Base-by-base conservation (phyloP, 805 yeast species). In the Ogataea ramenticola region DNA sequence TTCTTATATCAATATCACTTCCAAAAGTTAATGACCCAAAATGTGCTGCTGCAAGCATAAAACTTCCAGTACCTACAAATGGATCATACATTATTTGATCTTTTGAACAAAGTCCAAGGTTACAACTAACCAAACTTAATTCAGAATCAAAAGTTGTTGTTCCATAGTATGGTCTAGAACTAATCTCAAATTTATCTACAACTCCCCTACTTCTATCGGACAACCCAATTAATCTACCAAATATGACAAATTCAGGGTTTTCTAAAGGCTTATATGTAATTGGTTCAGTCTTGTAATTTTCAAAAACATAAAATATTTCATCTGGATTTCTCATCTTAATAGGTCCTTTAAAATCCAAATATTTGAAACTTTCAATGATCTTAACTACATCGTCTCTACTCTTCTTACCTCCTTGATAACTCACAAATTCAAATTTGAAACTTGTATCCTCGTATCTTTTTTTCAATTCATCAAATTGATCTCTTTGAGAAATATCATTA, bases 111-210 rank as follows among this genome's bases (percentile, higher is more conserved):
- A 85, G 89, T 0, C 86, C 96, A 42, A 93, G 72, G 56, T 91
- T 93, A 55, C 96, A 86, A 27, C 95, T 83, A 15, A 90, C 83
- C 39, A 93, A 65, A 0, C 97, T 80, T 47, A 93, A 67, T 58
- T 93, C 98, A 1, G 96, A 95, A 53, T 93, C 99, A 64, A 93
- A 93, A 16, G 96, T 87, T 0, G 99, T 93, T 7, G 99, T 93
- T 2, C 99, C 99, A 45, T 87, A 90, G 56, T 85, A 89, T 43
- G 80, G 82, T 56, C 99, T 73, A 53, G 81, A 79, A 58, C 82
- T 84, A 49, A 93, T 70, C 56, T 89, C 96, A 55, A 83, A 86
- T 43, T 71, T 75, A 49, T 91, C 98, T 48, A 88, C 70, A 2
- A 81, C 71, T 26, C 80, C 80, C 10, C 75, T 67, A 9, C 60